These are phyloP conservation scores for Moesziomyces aphidis DNA, from an alignment of 1,284 basidiomycete genomes.

Conservation along the genomic window DNA sequence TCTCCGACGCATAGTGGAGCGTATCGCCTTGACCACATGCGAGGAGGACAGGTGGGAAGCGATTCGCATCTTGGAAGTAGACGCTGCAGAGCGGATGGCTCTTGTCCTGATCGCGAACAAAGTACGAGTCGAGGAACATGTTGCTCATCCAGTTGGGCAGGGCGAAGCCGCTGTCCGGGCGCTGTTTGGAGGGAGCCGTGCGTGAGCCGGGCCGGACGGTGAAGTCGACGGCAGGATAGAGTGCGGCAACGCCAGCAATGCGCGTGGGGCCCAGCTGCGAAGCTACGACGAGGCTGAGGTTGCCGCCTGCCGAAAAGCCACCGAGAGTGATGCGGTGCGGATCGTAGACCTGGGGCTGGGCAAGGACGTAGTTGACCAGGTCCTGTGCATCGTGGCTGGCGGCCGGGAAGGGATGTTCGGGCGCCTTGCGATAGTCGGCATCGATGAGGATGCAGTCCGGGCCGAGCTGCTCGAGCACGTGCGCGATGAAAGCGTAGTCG, in stretches of 20 bases:
- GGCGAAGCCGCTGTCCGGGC: conserved; percentile 39
- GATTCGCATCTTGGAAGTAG: conserved; percentile 25
- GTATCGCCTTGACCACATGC: conserved; percentile 53
- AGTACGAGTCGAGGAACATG: conserved; percentile 51
- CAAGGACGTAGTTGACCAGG: conserved; percentile 35
- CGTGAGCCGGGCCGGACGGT: conserved; percentile 27
- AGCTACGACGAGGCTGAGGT: conserved; percentile 51
- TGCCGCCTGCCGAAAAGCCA: conserved; percentile 62
- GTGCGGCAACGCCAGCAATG: conserved; percentile 43
- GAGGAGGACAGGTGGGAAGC: conserved; percentile 46
- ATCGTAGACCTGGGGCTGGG: conserved; percentile 44
- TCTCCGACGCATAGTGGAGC: conserved; percentile 47
- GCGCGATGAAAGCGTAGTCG: conserved; percentile 25
- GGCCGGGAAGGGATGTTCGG: conserved; percentile 60
- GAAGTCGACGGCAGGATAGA: conserved; percentile 53
- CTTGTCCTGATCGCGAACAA: conserved; percentile 34
- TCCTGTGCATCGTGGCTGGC: conserved; percentile 51
- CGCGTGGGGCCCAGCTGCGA: conserved; percentile 36
- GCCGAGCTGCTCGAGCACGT: conserved; percentile 23
- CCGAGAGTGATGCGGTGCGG: conserved; percentile 44
- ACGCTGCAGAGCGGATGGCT: conserved; percentile 46
- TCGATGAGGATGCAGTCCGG: conserved; percentile 48
- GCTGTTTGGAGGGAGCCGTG: conserved; percentile 17
- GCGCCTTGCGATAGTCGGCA: conserved; percentile 63
- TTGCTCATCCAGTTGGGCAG: conserved; percentile 44